Percentiles rank a stretch among this genome's conserved stretches.
phyloP scores from a whole-genome alignment of 495 filamentous ascomycete species.

The Chaetomium tenue region DNA sequence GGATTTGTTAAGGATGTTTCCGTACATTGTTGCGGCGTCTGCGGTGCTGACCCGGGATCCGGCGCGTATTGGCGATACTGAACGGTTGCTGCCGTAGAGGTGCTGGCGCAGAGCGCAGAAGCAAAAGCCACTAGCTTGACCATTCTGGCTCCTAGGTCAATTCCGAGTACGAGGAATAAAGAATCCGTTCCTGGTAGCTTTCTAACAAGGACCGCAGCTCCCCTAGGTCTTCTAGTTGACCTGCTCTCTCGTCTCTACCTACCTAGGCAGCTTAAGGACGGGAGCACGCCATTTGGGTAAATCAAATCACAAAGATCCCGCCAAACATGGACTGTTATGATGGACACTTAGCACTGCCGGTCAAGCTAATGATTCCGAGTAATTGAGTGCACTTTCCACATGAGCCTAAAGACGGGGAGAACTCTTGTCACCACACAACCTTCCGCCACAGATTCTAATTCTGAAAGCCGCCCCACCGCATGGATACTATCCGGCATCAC shows the following conservation, averaged over 20 bases:
- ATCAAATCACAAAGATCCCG: neutral
- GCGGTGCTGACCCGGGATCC: neutral
- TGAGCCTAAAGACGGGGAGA: neutral
- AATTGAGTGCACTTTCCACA: neutral
- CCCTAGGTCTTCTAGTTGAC: neutral
- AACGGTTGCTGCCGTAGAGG: neutral
- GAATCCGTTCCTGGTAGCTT: neutral
- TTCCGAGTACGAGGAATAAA: neutral
- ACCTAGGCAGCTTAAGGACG: neutral
- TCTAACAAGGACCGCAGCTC: neutral
- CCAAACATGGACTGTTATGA: too few species aligned
- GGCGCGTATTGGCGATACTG: neutral
- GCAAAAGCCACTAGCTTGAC: neutral
- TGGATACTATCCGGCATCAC: neutral
- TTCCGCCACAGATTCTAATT: neutral
- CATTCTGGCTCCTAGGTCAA: neutral
- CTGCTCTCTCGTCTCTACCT: neutral
- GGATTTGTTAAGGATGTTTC: neutral
- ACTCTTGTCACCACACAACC: neutral
- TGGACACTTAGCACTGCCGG: neutral
- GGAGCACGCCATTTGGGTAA: neutral
- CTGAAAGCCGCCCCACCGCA: neutral
- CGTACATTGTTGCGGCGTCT: neutral
- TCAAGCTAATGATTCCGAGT: neutral
- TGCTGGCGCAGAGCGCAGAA: neutral